Evolutionary conservation across 1,284 basidiomycete genomes (phyloP), one percentile per base, ranked within the genome.

Genomic region (Boletus subluridellus): DNA sequence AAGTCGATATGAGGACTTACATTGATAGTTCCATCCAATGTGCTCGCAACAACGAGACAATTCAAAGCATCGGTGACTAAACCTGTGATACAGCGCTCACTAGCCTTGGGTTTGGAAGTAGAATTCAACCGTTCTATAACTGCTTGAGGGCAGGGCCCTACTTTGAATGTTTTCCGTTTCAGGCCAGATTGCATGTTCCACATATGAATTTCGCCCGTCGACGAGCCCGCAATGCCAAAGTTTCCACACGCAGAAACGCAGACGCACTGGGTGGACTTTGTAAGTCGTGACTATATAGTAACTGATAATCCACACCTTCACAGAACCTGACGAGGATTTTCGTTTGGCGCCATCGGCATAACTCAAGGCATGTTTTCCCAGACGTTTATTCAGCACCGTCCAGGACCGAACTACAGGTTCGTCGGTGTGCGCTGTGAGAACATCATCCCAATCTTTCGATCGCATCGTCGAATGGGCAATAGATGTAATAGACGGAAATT

Each of bases 121-220:
- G 69, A 65, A 63, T 74, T 71, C 52, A 78, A 69, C 14, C 76
- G 75, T 65, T 75, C 81, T 52, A 73, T 65, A 39, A 79, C 81
- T 66, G 78, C 85, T 55, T 75, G 69, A 38, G 87, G 87, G 64
- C 82, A 82, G 6, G 82, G 73, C 0, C 86, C 88, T 26, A 93
- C 74, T 52, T 80, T 78, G 70, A 91, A 96, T 1, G 82, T 79
- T 74, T 92, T 91, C 46, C 97, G 81, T 66, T 86, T 85, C 60
- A 95, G 84, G 1, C 96, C 97, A 14, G 92, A 95, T 75, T 99
- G 96, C 87, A 98, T 87, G 70, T 97, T 98, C 89, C 93, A 97
- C 86, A 95, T 88, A 57, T 85, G 76, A 52, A 97, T 89, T 41
- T 81, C 79, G 9, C 93, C 93, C 0, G 83, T 87, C 1, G 90